These are phyloP conservation scores for Mariannaea sp. DNA, from an alignment of 2,329 filamentous ascomycete species.

Conservation along the genomic window DNA sequence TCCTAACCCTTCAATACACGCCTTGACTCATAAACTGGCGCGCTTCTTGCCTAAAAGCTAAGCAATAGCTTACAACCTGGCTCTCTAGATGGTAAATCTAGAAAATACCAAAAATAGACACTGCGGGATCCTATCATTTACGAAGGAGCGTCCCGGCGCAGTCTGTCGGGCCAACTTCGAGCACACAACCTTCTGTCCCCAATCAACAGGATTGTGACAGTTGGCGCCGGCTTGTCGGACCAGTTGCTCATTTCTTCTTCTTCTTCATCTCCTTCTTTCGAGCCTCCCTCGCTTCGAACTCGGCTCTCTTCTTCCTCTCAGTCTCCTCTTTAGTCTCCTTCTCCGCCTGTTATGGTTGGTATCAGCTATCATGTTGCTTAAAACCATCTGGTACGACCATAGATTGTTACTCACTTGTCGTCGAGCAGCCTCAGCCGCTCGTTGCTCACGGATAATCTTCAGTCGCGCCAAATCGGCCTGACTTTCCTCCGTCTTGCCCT, in stretches of 20 bases:
- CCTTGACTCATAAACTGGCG: not conserved
- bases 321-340: slow-evolving; percentile 60
- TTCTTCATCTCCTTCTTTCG: slow-evolving; percentile 60
- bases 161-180: not conserved
- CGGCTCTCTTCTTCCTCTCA: slow-evolving; percentile 53
- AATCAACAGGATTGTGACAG: not conserved
- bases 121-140: slow-evolving; percentile 8
- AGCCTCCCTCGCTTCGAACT: slow-evolving; percentile 60
- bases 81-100: not conserved
- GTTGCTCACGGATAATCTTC: slow-evolving; percentile 80
- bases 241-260: slow-evolving; percentile 50
- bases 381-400: not conserved
- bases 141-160: not conserved
- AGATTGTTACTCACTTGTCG: slow-evolving; percentile 66
- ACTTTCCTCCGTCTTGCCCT: slow-evolving; percentile 96
- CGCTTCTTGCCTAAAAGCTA: not conserved
- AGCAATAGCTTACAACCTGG: not conserved
- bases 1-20: too few relatives aligned
- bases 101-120: not conserved
- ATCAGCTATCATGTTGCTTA: slow-evolving; percentile 33
- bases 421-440: slow-evolving; percentile 80
- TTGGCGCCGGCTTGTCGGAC: not conserved
- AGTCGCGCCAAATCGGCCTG: slow-evolving; percentile 86
- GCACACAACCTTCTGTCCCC: not conserved
- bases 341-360: slow-evolving; percentile 52